Evolutionary conservation across 495 filamentous ascomycete genomes (phyloP).

Genomic region (Cercophora samala): DNA sequence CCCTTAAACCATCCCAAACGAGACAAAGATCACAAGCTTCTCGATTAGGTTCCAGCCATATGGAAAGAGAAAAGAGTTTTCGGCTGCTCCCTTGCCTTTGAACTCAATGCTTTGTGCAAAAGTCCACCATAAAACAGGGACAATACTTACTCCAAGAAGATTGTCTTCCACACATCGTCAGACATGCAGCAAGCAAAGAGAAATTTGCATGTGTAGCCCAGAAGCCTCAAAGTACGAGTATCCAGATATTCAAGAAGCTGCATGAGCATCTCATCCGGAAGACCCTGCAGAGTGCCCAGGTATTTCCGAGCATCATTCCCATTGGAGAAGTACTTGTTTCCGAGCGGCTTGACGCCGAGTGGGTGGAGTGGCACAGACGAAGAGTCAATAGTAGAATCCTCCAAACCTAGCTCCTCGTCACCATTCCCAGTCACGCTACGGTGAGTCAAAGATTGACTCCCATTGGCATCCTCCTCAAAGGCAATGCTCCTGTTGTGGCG

Average conservation of each 20-base stretch:
- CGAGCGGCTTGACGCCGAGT: slow-evolving; percentile 78
- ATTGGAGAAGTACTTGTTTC: slow-evolving; percentile 71
- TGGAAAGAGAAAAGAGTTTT: background rate
- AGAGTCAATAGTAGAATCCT: slow-evolving; percentile 15
- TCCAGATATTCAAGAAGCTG: slow-evolving; percentile 75
- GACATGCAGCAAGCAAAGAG: slow-evolving; percentile 81
- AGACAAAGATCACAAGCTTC: background rate
- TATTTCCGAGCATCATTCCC: slow-evolving; percentile 60
- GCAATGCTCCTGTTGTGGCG: slow-evolving; percentile 12
- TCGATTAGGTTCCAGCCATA: background rate
- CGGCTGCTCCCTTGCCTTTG: slow-evolving; percentile 2
- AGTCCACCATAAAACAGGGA: slow-evolving; percentile 15
- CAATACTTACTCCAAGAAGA: slow-evolving; percentile 77
- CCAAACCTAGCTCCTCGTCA: slow-evolving; percentile 3
- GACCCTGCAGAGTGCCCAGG: slow-evolving; percentile 58
- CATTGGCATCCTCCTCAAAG: slow-evolving; percentile 17
- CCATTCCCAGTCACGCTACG: slow-evolving; percentile 16
- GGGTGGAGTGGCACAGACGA: slow-evolving; percentile 71
- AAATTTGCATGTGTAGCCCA: slow-evolving; percentile 84
- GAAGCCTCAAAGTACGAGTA: slow-evolving; percentile 52
- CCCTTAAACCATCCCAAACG: background rate
- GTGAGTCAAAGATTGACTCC: slow-evolving; percentile 23
- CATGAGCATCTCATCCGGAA: slow-evolving; percentile 81
- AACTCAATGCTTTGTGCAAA: background rate
- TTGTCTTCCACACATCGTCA: slow-evolving; percentile 87